These are phyloP conservation scores for Cordyceps cateniannulata DNA, from an alignment of 2,329 filamentous ascomycete species.

Conservation along the genomic window DNA sequence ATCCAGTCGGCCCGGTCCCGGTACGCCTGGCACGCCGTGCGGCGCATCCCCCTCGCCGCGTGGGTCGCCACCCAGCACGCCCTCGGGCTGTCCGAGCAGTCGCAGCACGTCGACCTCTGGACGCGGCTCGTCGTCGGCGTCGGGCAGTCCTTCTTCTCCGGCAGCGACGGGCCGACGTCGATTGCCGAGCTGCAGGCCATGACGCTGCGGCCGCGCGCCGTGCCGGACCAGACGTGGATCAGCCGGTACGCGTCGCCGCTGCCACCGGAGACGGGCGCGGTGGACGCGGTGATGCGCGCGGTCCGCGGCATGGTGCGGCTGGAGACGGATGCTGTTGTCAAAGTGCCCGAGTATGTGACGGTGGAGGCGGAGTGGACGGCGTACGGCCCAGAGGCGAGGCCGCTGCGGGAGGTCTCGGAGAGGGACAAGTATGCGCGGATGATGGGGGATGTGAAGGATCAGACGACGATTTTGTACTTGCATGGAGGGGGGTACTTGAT, in stretches of 20 bases:
- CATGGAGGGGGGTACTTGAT: conserved; percentile 72
- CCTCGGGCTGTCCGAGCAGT: conserved; percentile 61
- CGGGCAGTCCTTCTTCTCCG: conserved; percentile 56
- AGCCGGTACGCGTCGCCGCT: conserved; percentile 59
- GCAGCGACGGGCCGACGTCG: conserved; percentile 36
- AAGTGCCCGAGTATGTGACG: conserved; percentile 44
- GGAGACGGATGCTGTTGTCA: conserved; percentile 14
- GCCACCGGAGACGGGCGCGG: conserved; percentile 49
- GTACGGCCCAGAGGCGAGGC: conserved; percentile 49
- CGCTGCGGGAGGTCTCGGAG: conserved; percentile 53
- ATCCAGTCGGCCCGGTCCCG: neutral
- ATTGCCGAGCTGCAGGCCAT: conserved; percentile 58
- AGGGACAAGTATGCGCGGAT: conserved; percentile 57
- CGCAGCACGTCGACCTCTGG: conserved; percentile 70
- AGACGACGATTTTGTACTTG: conserved; percentile 63
- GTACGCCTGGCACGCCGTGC: conserved; percentile 5
- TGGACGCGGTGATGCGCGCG: conserved; percentile 50
- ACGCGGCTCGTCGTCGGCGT: conserved; percentile 68
- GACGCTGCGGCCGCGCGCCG: conserved; percentile 55
- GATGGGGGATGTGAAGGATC: conserved; percentile 59
- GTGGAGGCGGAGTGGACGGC: conserved; percentile 74
- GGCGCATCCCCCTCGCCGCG: conserved; percentile 45
- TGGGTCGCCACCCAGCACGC: conserved; percentile 57
- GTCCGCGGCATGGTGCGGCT: conserved; percentile 32
- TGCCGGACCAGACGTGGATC: conserved; percentile 80